Conservation (phyloP, 2,329 filamentous ascomycete species). For the Stagonosporopsis cucurbitacearum region DNA sequence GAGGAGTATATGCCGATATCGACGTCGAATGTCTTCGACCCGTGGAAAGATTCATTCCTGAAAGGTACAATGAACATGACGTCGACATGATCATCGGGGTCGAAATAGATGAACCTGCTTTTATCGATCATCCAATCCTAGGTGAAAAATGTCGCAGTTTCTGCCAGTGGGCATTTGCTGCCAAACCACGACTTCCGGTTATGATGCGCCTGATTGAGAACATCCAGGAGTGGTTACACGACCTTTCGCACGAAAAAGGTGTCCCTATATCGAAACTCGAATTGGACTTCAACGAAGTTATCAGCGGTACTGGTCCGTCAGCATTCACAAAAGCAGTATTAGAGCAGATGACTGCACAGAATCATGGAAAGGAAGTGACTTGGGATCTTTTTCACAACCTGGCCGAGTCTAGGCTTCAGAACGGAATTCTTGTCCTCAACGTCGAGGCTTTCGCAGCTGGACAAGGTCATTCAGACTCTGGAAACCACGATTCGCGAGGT, state of each 20-base stretch:
- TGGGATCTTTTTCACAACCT: conserved; percentile 73
- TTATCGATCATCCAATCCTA: conserved; percentile 67
- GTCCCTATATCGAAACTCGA: conserved; percentile 66
- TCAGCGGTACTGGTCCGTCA: conserved; percentile 74
- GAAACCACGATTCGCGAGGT: conserved; percentile 69
- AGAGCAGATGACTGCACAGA: conserved; percentile 64
- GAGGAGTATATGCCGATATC: conserved; percentile 66
- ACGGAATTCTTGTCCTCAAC: conserved; percentile 69
- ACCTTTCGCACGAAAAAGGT: conserved; percentile 64
- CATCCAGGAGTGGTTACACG: conserved; percentile 70
- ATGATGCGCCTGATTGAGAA: conserved; percentile 73
- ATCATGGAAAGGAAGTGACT: conserved; percentile 55
- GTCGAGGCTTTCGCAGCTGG: conserved; percentile 76
- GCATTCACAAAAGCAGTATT: conserved; percentile 72
- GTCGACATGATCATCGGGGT: conserved; percentile 74
- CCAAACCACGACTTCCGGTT: conserved; percentile 69
- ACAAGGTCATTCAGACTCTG: conserved; percentile 75
- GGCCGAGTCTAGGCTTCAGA: conserved; percentile 69
- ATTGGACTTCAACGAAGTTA: conserved; percentile 74
- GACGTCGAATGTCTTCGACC: conserved; percentile 64
- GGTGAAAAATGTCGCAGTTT: conserved; percentile 73
- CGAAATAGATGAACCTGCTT: conserved; percentile 74
- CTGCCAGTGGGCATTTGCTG: conserved; percentile 78
- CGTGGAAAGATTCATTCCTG: conserved; percentile 65
- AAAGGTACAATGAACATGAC: conserved; percentile 67